Conservation (phyloP, 2,329 filamentous ascomycete species). For the Diplodia corticola region DNA sequence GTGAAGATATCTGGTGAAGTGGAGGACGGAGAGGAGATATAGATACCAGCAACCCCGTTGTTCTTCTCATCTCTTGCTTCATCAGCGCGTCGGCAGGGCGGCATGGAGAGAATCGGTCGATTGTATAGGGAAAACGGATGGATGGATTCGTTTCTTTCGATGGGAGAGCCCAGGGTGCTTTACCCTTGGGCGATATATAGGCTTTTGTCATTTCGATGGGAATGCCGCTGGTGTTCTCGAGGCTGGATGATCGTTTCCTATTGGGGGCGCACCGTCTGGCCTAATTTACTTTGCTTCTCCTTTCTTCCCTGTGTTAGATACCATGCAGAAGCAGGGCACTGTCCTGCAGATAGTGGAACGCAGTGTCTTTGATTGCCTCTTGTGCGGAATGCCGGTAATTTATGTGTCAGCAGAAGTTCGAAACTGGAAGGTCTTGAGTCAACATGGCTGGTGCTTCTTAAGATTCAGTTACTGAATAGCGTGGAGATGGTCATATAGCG, state of each 20-base stretch:
- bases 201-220: neutral
- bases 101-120: neutral
- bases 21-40: neutral
- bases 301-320: neutral
- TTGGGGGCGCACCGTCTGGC: neutral
- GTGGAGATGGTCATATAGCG: slow-evolving; percentile 6
- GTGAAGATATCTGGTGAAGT: too few relatives aligned
- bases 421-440: neutral
- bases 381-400: neutral
- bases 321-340: neutral
- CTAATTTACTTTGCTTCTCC: neutral
- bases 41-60: too few relatives aligned
- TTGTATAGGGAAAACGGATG: too few relatives aligned
- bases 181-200: neutral
- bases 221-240: slow-evolving; percentile 14
- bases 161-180: neutral
- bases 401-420: too few relatives aligned
- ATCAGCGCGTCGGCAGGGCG: too few relatives aligned
- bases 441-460: neutral
- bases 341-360: neutral
- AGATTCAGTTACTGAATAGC: neutral
- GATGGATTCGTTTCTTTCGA: neutral
- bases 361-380: neutral
- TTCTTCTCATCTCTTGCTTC: too few relatives aligned
- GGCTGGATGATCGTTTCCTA: neutral